Conservation (phyloP, 2,329 filamentous ascomycete species). For the Epichloe brachyelytri region DNA sequence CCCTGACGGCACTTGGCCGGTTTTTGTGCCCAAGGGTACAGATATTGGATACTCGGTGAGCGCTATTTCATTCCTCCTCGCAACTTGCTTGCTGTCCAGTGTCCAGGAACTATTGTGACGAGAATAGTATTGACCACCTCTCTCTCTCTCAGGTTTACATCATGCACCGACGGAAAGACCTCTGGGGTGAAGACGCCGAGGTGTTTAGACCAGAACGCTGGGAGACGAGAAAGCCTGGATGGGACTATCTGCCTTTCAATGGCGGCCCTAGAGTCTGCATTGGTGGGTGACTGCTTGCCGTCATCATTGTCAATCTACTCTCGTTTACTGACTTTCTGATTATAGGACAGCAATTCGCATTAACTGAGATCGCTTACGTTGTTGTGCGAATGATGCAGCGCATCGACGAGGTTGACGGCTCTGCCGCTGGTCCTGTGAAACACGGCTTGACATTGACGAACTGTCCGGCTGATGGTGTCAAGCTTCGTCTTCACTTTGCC, state of each 20-base stretch:
- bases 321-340: too few species aligned
- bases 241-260: conserved; percentile 34
- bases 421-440: conserved; percentile 8
- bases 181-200: conserved; percentile 26
- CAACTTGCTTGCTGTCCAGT: too few species aligned
- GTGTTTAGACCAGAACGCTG: conserved; percentile 30
- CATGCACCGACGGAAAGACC: conserved; percentile 24
- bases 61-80: too few species aligned
- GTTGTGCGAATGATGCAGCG: conserved; percentile 9
- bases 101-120: too few species aligned
- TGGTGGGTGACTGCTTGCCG: conserved; percentile 1
- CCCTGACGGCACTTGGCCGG: conserved; percentile 27
- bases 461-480: conserved; percentile 11
- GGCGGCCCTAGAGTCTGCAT: conserved; percentile 31
- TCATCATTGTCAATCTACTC: too few species aligned
- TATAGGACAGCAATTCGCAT: conserved; percentile 9
- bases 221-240: conserved; percentile 22
- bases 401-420: conserved; percentile 12
- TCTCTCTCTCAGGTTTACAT: conserved; percentile 13
- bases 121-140: too few species aligned
- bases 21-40: conserved; percentile 35
- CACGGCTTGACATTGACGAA: conserved; percentile 11
- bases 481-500: conserved; percentile 10
- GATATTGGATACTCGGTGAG: conserved; percentile 20
- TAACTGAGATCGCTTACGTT: conserved; percentile 15